phyloP scores from a whole-genome alignment of 2,329 filamentous ascomycete species.

The Colletotrichum ledebouriae region DNA sequence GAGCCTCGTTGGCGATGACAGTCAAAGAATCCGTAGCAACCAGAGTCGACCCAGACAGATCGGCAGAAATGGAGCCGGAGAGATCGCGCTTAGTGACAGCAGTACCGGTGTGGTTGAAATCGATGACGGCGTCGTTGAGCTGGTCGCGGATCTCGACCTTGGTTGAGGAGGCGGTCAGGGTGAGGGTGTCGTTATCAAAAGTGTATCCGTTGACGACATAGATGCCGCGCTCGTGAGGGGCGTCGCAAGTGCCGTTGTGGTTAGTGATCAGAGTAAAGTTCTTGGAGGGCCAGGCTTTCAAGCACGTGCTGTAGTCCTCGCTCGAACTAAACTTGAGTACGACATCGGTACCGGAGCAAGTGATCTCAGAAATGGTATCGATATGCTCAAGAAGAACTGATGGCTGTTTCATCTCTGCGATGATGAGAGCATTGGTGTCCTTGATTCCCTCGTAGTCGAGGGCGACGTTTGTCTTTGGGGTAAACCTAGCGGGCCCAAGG shows the following conservation, averaged over 20 bases:
- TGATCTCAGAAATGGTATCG: constrained; percentile 38
- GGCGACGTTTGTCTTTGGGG: constrained; percentile 42
- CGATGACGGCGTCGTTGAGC: constrained; percentile 38
- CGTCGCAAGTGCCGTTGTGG: constrained; percentile 56
- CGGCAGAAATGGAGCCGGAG: constrained; percentile 27
- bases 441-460: constrained; percentile 41
- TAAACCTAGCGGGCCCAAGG: constrained; percentile 41
- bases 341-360: constrained; percentile 33
- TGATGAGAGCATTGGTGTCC: constrained; percentile 40
- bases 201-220: constrained; percentile 49
- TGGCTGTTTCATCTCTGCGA: constrained; percentile 40
- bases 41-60: constrained; percentile 34
- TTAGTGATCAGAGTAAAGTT: constrained; percentile 57
- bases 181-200: constrained; percentile 33
- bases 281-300: constrained; percentile 41
- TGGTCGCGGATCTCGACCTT: constrained; percentile 34
- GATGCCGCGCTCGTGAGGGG: constrained; percentile 54
- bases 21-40: constrained; percentile 47
- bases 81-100: constrained; percentile 35
- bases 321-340: constrained; percentile 41
- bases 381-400: constrained; percentile 44
- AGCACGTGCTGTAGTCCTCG: constrained; percentile 41
- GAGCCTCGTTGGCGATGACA: constrained; percentile 52
- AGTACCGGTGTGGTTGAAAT: constrained; percentile 39
- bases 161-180: constrained; percentile 27